Base-by-base conservation (phyloP, 495 filamentous ascomycete genomes). In the Podospora didyma region DNA sequence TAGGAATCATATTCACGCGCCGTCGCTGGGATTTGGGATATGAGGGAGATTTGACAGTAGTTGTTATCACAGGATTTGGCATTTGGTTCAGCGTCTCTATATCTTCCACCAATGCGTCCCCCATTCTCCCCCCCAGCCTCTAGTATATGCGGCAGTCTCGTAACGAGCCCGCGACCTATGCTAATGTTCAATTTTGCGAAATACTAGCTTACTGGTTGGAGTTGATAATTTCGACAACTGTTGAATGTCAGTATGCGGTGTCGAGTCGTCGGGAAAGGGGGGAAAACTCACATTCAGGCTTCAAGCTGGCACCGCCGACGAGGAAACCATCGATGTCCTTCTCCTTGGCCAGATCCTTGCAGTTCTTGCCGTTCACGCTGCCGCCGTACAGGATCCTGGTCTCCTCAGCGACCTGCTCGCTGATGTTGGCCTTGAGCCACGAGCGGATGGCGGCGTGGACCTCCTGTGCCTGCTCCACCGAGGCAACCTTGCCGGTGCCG, bases 311-410 rank as follows among this genome's bases (percentile, higher is more conserved):
- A 74, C 94, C 94, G 64, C 94, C 94, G 68, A 98, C 94, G 65
- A 98, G 83, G 82, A 98, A 98, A 20, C 94, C 94, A 73, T 98
- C 94, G 74, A 98, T 93, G 79, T 98, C 95, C 57, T 80, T 70
- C 83, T 97, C 83, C 78, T 88, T 89, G 62, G 88, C 87, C 65
- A 98, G 83, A 24, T 97, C 93, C 67, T 84, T 86, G 80, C 89
- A 94, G 85, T 98, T 98, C 88, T 96, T 96, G 80, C 95, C 94
- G 69, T 82, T 96, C 62, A 98, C 94, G 66, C 88, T 93, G 61
- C 94, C 94, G 58, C 94, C 94, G 74, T 98, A 98, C 63, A 98
- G 84, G 68, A 98, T 86, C 62, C 94, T 83, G 48, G 93, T 94
- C 69, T 81, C 80, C 48, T 92, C 87, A 59, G 89, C 79, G 46